These are phyloP conservation scores for Brassica nigra DNA, from an alignment of 345 rosid genomes.

Conservation along the genomic window DNA sequence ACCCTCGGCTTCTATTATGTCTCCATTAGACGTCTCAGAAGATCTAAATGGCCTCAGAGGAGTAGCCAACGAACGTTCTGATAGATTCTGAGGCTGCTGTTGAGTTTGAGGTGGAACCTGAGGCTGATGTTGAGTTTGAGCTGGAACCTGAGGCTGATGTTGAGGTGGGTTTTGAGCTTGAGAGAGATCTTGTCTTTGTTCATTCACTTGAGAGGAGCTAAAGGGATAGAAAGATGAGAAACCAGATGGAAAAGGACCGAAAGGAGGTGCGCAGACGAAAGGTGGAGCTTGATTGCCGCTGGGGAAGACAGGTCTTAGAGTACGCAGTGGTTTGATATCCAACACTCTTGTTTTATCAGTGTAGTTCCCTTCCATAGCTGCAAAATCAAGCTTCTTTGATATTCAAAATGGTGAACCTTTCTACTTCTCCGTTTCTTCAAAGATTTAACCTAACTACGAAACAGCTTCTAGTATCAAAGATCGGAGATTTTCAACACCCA, in stretches of 20 bases:
- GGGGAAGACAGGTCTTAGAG: constrained; percentile 63
- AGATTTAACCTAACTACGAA: neutral
- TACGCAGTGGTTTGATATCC: constrained; percentile 75
- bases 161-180: constrained; percentile 37
- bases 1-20: neutral
- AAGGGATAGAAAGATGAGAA: constrained; percentile 73
- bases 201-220: constrained; percentile 36
- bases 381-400: neutral
- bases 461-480: constrained; percentile 9
- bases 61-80: constrained; percentile 30
- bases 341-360: constrained; percentile 61
- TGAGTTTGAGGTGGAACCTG: neutral
- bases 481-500: neutral
- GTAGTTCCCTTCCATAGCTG: constrained; percentile 49
- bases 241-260: constrained; percentile 64
- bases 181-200: constrained; percentile 39
- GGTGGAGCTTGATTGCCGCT: constrained; percentile 48
- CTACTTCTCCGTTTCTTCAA: neutral
- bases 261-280: constrained; percentile 51
- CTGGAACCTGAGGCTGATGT: neutral
- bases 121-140: neutral
- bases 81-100: neutral
- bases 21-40: constrained; percentile 41
- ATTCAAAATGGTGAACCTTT: neutral
- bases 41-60: constrained; percentile 59